Percentiles rank a stretch among this genome's conserved stretches.
These are phyloP conservation scores for Arxiozyma heterogenica DNA, from an alignment of 1,139 yeast species.

Conservation along the genomic window DNA sequence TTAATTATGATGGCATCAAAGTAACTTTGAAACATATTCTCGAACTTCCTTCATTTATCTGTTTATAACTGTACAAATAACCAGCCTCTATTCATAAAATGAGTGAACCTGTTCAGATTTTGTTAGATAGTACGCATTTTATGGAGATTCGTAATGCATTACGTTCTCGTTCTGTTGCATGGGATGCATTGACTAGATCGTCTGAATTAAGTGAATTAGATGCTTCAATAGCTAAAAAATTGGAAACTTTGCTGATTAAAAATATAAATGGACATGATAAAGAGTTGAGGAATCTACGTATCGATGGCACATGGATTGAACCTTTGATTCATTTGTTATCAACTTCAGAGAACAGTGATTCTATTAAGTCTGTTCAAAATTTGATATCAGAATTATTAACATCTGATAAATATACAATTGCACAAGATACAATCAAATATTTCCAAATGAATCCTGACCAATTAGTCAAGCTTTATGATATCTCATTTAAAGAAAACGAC, in stretches of 20 bases:
- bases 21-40: background rate
- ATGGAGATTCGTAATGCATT: conserved; percentile 68
- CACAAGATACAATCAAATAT: conserved; percentile 41
- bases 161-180: conserved; percentile 76
- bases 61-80: background rate
- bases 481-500: conserved; percentile 19
- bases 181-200: conserved; percentile 86
- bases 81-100: background rate
- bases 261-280: conserved; percentile 4
- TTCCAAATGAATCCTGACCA: conserved; percentile 29
- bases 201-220: conserved; percentile 41
- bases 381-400: conserved; percentile 53
- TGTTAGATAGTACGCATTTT: conserved; percentile 52
- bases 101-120: conserved; percentile 10
- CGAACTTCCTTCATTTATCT: background rate
- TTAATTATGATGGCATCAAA: background rate
- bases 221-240: conserved; percentile 24
- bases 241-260: conserved; percentile 24
- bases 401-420: conserved; percentile 21
- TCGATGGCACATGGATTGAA: conserved; percentile 16
- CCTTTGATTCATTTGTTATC: conserved; percentile 26
- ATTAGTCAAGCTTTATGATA: conserved; percentile 29
- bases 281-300: conserved; percentile 22
- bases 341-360: conserved; percentile 39
- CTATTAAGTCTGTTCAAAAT: conserved; percentile 63